Evolutionary conservation across 352 stramenopile species (phyloP).

Genomic region (Paralagenidium karlingii): DNA sequence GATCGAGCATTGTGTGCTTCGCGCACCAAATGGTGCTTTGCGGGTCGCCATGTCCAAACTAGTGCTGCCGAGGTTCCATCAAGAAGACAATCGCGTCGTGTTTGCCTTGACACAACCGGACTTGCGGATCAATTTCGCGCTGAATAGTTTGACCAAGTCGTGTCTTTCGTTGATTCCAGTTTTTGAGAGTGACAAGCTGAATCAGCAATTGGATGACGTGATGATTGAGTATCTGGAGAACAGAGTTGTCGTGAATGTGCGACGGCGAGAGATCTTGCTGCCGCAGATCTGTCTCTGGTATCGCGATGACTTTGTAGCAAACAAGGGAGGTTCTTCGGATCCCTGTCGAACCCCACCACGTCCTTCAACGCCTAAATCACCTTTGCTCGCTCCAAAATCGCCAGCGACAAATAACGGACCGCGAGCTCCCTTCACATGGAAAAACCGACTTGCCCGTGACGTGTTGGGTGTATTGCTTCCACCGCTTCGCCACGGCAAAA

Average conservation of each 20-base stretch:
- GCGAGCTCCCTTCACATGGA: background rate
- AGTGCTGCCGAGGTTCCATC: conserved; percentile 22
- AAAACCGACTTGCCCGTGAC: background rate
- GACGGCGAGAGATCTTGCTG: conserved; percentile 13
- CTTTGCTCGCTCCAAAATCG: background rate
- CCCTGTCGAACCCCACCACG: background rate
- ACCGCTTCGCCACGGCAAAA: too few species aligned
- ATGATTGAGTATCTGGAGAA: conserved; percentile 26
- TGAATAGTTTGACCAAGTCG: conserved; percentile 49
- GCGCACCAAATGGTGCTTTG: conserved; percentile 20
- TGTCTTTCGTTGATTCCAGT: conserved; percentile 22
- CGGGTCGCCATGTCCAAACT: conserved; percentile 25
- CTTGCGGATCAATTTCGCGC: conserved; percentile 41
- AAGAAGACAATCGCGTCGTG: conserved; percentile 10
- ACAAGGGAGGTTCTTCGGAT: background rate
- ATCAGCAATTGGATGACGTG: conserved; percentile 29
- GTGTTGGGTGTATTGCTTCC: too few species aligned
- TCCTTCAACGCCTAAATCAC: background rate
- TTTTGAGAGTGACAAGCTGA: conserved; percentile 48
- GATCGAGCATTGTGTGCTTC: conserved; percentile 39
- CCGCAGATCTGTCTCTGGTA: conserved; percentile 53
- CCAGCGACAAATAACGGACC: background rate
- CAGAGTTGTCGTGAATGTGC: conserved; percentile 18
- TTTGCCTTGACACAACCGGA: conserved; percentile 17
- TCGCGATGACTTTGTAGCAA: conserved; percentile 29